Conservation (phyloP, 2,329 filamentous ascomycete species). For the Rutstroemia sp. region DNA sequence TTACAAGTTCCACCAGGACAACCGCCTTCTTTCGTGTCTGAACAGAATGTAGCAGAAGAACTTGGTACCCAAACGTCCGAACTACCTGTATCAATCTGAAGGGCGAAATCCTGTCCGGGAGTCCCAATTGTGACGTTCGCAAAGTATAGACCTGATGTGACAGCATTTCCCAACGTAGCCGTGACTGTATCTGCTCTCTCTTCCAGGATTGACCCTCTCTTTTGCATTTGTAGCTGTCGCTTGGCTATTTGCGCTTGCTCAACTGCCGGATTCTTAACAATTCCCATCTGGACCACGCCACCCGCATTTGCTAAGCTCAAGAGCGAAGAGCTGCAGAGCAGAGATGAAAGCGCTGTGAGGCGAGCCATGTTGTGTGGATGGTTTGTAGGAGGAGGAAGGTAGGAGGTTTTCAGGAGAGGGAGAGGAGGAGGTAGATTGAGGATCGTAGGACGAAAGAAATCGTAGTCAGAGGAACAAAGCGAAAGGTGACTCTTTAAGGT, state of each 20-base stretch:
- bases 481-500: not conserved
- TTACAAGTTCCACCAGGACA: conserved; percentile 42
- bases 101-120: conserved; percentile 44
- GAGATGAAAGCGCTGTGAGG: not conserved
- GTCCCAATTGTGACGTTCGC: conserved; percentile 51
- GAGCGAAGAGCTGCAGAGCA: conserved; percentile 5
- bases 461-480: not conserved
- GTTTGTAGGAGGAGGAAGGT: not conserved
- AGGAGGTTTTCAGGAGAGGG: not conserved
- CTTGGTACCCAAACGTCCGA: conserved; percentile 51
- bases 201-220: conserved; percentile 5
- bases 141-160: conserved; percentile 41
- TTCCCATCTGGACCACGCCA: conserved; percentile 17
- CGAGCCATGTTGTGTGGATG: not conserved
- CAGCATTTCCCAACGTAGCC: conserved; percentile 37
- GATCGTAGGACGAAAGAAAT: not conserved
- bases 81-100: conserved; percentile 56
- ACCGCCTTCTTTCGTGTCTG: conserved; percentile 30
- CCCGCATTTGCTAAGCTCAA: not conserved
- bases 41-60: conserved; percentile 30
- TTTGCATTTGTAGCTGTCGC: conserved; percentile 11
- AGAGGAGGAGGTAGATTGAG: not conserved
- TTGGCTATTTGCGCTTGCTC: conserved; percentile 18
- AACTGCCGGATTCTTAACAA: conserved; percentile 16
- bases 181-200: conserved; percentile 16